Evolutionary conservation across 2,329 filamentous ascomycete genomes (phyloP).

Genomic region (Moelleriella libera): DNA sequence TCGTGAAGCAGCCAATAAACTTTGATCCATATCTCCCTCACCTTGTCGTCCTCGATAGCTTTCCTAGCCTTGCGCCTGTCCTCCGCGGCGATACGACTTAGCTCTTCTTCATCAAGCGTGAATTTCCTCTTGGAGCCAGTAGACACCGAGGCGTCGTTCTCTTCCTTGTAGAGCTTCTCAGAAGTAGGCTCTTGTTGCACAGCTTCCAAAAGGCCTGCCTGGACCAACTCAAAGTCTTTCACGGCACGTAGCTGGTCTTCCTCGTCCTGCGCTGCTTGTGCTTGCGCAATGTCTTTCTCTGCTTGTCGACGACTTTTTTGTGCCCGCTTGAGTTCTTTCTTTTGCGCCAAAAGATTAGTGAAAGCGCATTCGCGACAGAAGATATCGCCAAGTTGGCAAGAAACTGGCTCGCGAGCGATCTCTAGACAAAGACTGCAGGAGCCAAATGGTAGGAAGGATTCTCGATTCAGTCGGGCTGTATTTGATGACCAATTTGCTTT

Average conservation of each 20-base stretch:
- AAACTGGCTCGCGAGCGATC: constrained; percentile 66
- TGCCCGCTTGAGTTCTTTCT: constrained; percentile 76
- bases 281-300: constrained; percentile 46
- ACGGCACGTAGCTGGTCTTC: constrained; percentile 60
- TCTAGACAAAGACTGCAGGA: constrained; percentile 81
- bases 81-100: constrained; percentile 52
- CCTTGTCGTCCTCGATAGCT: constrained; percentile 60
- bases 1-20: background rate
- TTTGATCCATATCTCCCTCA: constrained; percentile 11
- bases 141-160: constrained; percentile 1
- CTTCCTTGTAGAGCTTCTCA: background rate
- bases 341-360: constrained; percentile 77
- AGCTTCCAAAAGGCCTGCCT: constrained; percentile 47
- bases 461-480: constrained; percentile 71
- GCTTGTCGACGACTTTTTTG: constrained; percentile 52
- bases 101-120: constrained; percentile 57
- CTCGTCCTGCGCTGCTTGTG: constrained; percentile 45
- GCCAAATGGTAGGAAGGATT: constrained; percentile 85
- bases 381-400: constrained; percentile 72
- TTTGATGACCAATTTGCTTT: constrained; percentile 71
- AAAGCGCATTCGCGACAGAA: constrained; percentile 95
- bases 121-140: constrained; percentile 56
- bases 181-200: constrained; percentile 15
- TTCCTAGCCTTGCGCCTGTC: constrained; percentile 58
- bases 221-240: constrained; percentile 70